A percentile compares a stretch with the other conserved stretches of the same genome.
Conservation (phyloP, 1,139 yeast species). For the Hansenula anomala region DNA sequence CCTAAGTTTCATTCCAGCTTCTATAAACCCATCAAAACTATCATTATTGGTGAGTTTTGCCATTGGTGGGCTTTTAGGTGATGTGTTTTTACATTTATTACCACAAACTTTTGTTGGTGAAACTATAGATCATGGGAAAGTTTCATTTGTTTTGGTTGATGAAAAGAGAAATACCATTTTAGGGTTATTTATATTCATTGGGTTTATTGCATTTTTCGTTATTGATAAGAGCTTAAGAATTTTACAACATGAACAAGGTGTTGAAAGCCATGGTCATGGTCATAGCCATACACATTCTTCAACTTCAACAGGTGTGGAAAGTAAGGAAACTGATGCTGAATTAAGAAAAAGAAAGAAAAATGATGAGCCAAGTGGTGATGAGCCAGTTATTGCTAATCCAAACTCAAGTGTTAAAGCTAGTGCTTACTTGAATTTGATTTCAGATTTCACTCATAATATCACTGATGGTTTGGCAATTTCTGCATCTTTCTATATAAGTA, state of each 20-base stretch:
- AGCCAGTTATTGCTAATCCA: slow-evolving; percentile 27
- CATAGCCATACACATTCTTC: slow-evolving; percentile 34
- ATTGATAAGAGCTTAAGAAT: slow-evolving; percentile 55
- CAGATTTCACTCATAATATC: slow-evolving; percentile 64
- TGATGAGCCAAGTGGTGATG: slow-evolving; percentile 19
- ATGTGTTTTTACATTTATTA: slow-evolving; percentile 57
- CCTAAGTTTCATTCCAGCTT: slow-evolving; percentile 45
- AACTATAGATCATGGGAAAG: slow-evolving; percentile 31
- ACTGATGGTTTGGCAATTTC: slow-evolving; percentile 70
- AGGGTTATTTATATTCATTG: slow-evolving; percentile 51
- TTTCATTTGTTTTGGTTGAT: slow-evolving; percentile 41
- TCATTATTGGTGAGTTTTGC: slow-evolving; percentile 60
- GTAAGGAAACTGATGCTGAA: slow-evolving; percentile 13
- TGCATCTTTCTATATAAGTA: slow-evolving; percentile 56
- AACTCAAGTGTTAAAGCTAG: slow-evolving; percentile 36
- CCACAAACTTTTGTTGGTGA: slow-evolving; percentile 61
- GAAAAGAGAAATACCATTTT: slow-evolving; percentile 40
- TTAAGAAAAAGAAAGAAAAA: slow-evolving; percentile 19
- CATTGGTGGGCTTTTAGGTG: slow-evolving; percentile 66
- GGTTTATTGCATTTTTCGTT: slow-evolving; percentile 49
- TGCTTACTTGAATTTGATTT: slow-evolving; percentile 58
- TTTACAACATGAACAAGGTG: slow-evolving; percentile 33
- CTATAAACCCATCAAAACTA: slow-evolving; percentile 40
- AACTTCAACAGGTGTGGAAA: slow-evolving; percentile 1
- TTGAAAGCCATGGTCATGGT: slow-evolving; percentile 32